Evolutionary conservation across 2,329 filamentous ascomycete species (phyloP), one percentile per base, ranked within the genome.

Genomic region (Botrytis elliptica): DNA sequence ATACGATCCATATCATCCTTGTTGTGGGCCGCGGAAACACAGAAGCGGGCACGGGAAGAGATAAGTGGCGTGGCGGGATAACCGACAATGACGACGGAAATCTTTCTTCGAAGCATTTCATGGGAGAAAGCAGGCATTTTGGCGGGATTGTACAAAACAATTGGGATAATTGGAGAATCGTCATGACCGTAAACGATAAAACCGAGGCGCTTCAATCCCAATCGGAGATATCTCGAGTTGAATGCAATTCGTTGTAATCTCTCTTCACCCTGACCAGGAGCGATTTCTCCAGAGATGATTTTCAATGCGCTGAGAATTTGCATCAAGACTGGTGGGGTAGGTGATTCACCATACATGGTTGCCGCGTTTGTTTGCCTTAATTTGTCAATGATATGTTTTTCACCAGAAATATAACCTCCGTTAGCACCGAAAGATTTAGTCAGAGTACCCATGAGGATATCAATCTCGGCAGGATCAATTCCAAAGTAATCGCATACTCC

Each of bases 351-450:
- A 77, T 92, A 94, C 73, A 95, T 88, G 57, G 93, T 94, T 57
- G 93, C 94, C 25, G 95, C 93, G 79, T 98, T 98, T 78, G 91
- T 92, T 74, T 88, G 89, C 77, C 93, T 90, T 73, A 99, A 90
- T 84, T 97, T 97, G 83, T 97, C 94, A 79, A 99, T 95, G 81
- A 98, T 93, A 78, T 89, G 85, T 84, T 97, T 96, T 75, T 97
- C 93, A 29, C 91, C 95, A 18, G 94, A 93, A 77, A 99, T 89
- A 82, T 99, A 99, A 76, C 96, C 96, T 81, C 96, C 96, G 80
- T 99, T 99, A 77, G 96, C 96, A 79, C 96, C 96, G 79, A 99
- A 99, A 1, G 96, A 98, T 83, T 99, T 99, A 76, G 96, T 99
- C 75, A 99, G 86, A 3, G 96, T 99, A 77, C 96, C 96, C 96